Evolutionary conservation across 345 rosid genomes (phyloP), one percentile per base, ranked within the genome.

Genomic region (Triadica sebifera): DNA sequence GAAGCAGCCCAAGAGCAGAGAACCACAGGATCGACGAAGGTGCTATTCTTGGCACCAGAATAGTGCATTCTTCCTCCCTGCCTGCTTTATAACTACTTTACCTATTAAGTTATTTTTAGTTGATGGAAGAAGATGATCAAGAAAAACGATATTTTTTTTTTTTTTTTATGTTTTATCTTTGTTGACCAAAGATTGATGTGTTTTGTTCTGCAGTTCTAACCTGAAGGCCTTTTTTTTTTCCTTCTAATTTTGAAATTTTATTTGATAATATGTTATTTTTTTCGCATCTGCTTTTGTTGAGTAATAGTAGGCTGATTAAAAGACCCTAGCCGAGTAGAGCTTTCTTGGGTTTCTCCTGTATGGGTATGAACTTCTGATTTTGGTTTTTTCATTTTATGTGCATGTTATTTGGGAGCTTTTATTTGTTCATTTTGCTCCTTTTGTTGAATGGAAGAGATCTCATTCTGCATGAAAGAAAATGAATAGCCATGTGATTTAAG

Each of bases 1-100:
- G 91, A 47, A 91, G 97, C 81, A 95, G 97, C 78, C 89, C 92
- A 3, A 80, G 85, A 55, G 83, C 87, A 0, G 88, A 83, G 72
- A 78, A 75, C 69, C 75, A 69, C 65, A 86, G 74, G 80, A 47
- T 62, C 4, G 72, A 49, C 12, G 89, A 81, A 64, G 82, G 85
- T 46, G 77, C 69, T 38, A 83, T 57, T 38, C 78, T 69, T 34
- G 80, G 82, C 57, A 70, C 81, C 34, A 74, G 84, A n/a, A 69
- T 77, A 19, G 64, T 22, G 49, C 81, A 75, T 74, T 76, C 86
- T 50, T 75, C 84, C 58, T 74, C 84, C 34, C 34, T 29, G 34
- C 0, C 78, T 29, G 79, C 80, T 37, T 12, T 77, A 63, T 70
- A 65, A 67, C 80, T 50, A 11, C 73, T 43, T 22, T 13, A 66